These are phyloP conservation scores for Colletotrichum sansevieriae DNA, from an alignment of 2,329 filamentous ascomycete genomes.

Conservation along the genomic window DNA sequence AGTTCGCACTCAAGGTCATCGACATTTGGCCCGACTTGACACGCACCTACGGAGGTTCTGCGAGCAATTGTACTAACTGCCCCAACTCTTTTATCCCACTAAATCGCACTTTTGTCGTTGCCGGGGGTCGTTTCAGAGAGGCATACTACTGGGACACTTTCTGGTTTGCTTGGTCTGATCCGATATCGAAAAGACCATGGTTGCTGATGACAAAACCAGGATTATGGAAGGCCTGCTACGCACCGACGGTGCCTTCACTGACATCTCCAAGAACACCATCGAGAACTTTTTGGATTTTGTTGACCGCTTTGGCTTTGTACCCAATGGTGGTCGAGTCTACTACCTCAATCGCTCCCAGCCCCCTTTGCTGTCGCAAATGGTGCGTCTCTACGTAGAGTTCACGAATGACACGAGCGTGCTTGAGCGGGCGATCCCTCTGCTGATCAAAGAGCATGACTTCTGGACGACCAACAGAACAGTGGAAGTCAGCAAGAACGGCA, in stretches of 20 bases:
- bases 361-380: conserved; percentile 75
- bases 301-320: conserved; percentile 74
- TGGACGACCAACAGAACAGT: conserved; percentile 73
- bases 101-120: conserved; percentile 77
- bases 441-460: conserved; percentile 74
- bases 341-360: conserved; percentile 78
- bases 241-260: conserved; percentile 72
- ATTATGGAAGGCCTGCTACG: conserved; percentile 75
- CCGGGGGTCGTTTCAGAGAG: conserved; percentile 78
- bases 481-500: conserved; percentile 58
- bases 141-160: conserved; percentile 80
- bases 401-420: conserved; percentile 74
- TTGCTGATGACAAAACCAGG: conserved; percentile 51
- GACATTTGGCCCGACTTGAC: conserved; percentile 79
- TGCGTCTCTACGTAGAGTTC: conserved; percentile 72
- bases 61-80: conserved; percentile 68
- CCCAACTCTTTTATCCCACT: conserved; percentile 75
- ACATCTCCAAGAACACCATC: conserved; percentile 75
- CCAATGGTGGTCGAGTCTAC: conserved; percentile 76
- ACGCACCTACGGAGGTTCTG: conserved; percentile 66
- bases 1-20: conserved; percentile 75
- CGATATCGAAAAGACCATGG: not conserved
- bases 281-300: conserved; percentile 79
- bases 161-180: conserved; percentile 36
- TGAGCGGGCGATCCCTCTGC: conserved; percentile 70